A percentile compares a stretch with the other conserved stretches of the same genome.
These are phyloP conservation scores for Populus alba DNA, from an alignment of 345 rosid genomes.

Conservation along the genomic window DNA sequence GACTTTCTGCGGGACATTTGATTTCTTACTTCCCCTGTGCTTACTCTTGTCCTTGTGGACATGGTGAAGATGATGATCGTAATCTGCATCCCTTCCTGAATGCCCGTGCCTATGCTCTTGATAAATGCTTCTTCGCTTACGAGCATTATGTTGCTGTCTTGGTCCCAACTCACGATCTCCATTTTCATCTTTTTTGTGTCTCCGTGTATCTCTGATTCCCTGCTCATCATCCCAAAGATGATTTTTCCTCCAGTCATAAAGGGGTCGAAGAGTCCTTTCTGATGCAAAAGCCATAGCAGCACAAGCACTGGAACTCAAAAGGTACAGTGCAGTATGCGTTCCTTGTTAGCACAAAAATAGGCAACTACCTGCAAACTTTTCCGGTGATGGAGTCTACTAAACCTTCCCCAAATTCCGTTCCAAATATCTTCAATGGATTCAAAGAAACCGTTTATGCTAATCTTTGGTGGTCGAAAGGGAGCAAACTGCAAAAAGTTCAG, in stretches of 20 bases:
- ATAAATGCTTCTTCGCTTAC: conserved; percentile 34
- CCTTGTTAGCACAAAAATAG: background rate
- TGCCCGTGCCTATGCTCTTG: conserved; percentile 41
- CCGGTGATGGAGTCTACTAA: conserved; percentile 74
- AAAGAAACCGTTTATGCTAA: conserved; percentile 53
- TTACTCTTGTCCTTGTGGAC: conserved; percentile 29
- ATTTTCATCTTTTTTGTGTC: conserved; percentile 23
- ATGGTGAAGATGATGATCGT: conserved; percentile 26
- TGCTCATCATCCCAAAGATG: conserved; percentile 34
- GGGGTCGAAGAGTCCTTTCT: conserved; percentile 82
- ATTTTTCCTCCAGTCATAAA: conserved; percentile 86
- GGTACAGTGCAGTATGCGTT: background rate
- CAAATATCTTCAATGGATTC: conserved; percentile 56
- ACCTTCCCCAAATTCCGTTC: conserved; percentile 59
- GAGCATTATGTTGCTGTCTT: conserved; percentile 41
- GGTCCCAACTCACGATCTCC: conserved; percentile 30
- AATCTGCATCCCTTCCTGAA: conserved; percentile 28
- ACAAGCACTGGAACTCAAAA: conserved; percentile 56
- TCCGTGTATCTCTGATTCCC: conserved; percentile 14
- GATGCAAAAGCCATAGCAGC: conserved; percentile 79
- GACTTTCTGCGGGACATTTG: conserved; percentile 25
- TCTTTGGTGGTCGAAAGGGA: conserved; percentile 65
- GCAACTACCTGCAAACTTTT: conserved; percentile 69
- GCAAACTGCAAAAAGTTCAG: conserved; percentile 47
- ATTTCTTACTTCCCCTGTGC: conserved; percentile 43